Base-by-base conservation (phyloP, 2,329 filamentous ascomycete species). In the Aspergillus pseudotamarii region DNA sequence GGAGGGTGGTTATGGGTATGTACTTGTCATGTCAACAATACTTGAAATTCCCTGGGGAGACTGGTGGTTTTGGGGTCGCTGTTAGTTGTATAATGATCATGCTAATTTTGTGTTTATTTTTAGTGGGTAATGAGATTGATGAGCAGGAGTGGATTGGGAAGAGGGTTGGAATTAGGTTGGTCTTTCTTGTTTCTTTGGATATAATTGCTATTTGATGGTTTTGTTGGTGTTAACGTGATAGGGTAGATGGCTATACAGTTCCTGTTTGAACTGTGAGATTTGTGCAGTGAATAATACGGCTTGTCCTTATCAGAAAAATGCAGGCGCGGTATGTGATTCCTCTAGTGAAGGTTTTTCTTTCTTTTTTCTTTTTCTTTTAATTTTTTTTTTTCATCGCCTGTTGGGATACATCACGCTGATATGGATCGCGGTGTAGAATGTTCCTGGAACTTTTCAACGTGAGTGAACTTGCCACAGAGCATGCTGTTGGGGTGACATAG, bases 361-460 rank as follows among this genome's bases (percentile, higher is more conserved):
- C n/a, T n/a, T n/a, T n/a, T n/a, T n/a, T n/a, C n/a, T n/a, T n/a
- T n/a, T n/a, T n/a, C n/a, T n/a, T n/a, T n/a, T n/a, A n/a, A n/a
- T n/a, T n/a, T n/a, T n/a, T n/a, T n/a, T n/a, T n/a, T n/a, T n/a
- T n/a, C n/a, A n/a, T n/a, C n/a, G n/a, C n/a, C n/a, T n/a, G 21
- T 19, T 8, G 16, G 19, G 8, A 6, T 14, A 23, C 21, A 43
- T 30, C 9, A n/a, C 9, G n/a, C 21, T 46, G 43, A 46, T 14
- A 6, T 46, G 4, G 10, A 23, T 54, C 46, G 32, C 61, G 67
- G 5, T 14, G 14, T 57, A 78, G 71, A 78, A 78, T 68, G 74
- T 76, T 5, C 73, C 74, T 4, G 77, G 76, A 1, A 79, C 77
- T 4, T 78, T 79, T 59, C 76, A 78, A 48, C 76, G 75, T 75